A percentile compares a stretch with the other conserved stretches of the same genome.
phyloP scores from a whole-genome alignment of 768 basidiomycete genomes.

The Boletellus sp. region DNA sequence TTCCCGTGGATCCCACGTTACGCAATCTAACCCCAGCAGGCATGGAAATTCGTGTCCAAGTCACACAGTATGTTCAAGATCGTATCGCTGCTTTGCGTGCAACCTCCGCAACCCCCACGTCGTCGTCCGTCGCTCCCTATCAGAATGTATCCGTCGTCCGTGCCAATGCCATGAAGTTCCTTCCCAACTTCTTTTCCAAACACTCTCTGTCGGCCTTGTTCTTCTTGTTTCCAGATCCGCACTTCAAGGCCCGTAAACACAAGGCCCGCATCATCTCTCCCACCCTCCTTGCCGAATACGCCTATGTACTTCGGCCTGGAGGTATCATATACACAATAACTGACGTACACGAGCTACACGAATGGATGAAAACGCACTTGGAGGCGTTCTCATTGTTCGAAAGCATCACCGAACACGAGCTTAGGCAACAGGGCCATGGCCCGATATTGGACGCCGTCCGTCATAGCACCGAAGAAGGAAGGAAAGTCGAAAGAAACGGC shows the following conservation, averaged over 20 bases:
- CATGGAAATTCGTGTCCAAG: slow-evolving; percentile 95
- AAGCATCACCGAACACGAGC: slow-evolving; percentile 65
- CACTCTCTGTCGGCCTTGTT: slow-evolving; percentile 90
- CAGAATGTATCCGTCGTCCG: slow-evolving; percentile 92
- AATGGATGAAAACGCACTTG: slow-evolving; percentile 95
- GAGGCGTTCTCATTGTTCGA: slow-evolving; percentile 85
- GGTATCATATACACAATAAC: slow-evolving; percentile 98
- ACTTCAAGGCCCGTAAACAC: slow-evolving; percentile 97
- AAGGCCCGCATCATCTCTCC: slow-evolving; percentile 98
- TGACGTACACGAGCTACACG: slow-evolving; percentile 89
- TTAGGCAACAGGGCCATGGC: slow-evolving; percentile 74
- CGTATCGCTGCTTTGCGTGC: slow-evolving; percentile 91
- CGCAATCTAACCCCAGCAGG: slow-evolving; percentile 43
- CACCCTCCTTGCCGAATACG: slow-evolving; percentile 96
- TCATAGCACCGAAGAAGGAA: slow-evolving; percentile 91
- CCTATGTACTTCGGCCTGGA: slow-evolving; percentile 87
- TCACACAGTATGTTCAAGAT: slow-evolving; percentile 94
- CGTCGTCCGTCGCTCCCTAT: slow-evolving; percentile 42
- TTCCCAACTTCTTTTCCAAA: slow-evolving; percentile 92
- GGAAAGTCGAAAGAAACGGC: slow-evolving; percentile 89
- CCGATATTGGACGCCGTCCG: slow-evolving; percentile 79
- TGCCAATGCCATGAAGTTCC: slow-evolving; percentile 98
- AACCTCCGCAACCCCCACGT: slow-evolving; percentile 35
- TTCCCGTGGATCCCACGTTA: neutral
- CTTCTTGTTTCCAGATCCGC: slow-evolving; percentile 98